Conservation (phyloP, 805 yeast genomes). For the Wickerhamiella cacticola region DNA sequence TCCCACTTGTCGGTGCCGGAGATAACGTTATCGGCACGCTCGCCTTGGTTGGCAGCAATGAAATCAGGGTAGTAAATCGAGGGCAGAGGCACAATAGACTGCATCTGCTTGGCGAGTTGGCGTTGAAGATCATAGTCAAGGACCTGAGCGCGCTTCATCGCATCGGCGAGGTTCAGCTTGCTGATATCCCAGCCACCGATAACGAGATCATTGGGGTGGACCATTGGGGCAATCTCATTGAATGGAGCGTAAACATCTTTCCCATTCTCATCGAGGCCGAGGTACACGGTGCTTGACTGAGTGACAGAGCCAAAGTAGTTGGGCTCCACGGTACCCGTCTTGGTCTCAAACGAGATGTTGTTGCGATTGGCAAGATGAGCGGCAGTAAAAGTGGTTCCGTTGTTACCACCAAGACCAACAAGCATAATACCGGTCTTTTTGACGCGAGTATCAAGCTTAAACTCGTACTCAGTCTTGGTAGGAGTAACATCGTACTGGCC, state of each 20-base stretch:
- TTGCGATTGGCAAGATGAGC: conserved; percentile 77
- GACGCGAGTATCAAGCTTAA: conserved; percentile 67
- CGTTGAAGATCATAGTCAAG: conserved; percentile 75
- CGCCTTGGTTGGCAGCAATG: conserved; percentile 88
- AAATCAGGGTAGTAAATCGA: conserved; percentile 92
- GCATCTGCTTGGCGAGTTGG: conserved; percentile 54
- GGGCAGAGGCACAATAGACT: conserved; percentile 55
- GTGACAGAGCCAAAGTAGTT: conserved; percentile 93
- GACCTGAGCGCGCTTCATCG: conserved; percentile 77
- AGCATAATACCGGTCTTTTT: conserved; percentile 83
- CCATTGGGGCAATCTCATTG: conserved; percentile 77
- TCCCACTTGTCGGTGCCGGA: conserved; percentile 69
- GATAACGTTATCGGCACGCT: conserved; percentile 78
- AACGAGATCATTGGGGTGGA: conserved; percentile 78
- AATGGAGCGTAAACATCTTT: conserved; percentile 87
- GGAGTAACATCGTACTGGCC: conserved; percentile 60
- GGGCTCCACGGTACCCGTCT: conserved; percentile 61
- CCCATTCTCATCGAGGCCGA: conserved; percentile 74
- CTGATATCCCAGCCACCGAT: conserved; percentile 94
- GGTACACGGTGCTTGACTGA: conserved; percentile 78
- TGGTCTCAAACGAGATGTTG: conserved; percentile 64
- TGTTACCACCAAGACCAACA: conserved; percentile 94
- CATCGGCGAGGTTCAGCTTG: conserved; percentile 53
- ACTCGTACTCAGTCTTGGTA: conserved; percentile 59
- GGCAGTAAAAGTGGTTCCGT: conserved; percentile 83